Conservation (phyloP, 2,329 filamentous ascomycete species). For the Thielaviopsis ethacetica region DNA sequence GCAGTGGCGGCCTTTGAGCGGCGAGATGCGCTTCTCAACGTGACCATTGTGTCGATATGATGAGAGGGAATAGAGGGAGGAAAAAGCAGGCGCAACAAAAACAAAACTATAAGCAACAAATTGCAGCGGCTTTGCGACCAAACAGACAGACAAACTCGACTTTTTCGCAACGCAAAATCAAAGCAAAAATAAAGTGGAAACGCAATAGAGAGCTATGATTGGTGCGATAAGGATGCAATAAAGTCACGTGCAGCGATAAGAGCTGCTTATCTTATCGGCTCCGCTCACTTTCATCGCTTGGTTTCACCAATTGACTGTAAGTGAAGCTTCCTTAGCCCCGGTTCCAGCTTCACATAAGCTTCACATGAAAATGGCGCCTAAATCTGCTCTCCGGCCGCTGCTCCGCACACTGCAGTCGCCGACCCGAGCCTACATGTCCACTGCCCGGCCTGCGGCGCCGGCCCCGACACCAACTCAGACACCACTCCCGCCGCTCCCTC, state of each 20-base stretch:
- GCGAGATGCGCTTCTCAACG: not conserved
- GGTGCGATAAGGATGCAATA: not conserved
- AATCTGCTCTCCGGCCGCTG: not conserved
- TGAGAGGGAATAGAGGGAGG: slow-evolving; percentile 17
- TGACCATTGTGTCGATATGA: not conserved
- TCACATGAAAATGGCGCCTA: not conserved
- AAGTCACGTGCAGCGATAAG: not conserved
- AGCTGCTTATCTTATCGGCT: not conserved
- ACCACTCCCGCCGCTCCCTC: not conserved
- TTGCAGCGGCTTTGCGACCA: not conserved
- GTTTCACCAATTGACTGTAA: not conserved
- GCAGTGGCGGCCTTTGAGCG: not conserved
- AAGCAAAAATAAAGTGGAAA: not conserved
- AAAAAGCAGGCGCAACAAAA: slow-evolving; percentile 15
- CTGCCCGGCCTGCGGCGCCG: not conserved
- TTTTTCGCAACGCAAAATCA: not conserved
- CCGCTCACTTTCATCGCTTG: not conserved
- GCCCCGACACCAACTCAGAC: not conserved
- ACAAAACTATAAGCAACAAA: not conserved
- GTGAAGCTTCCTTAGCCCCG: not conserved
- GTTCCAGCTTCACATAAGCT: not conserved
- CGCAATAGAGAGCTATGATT: not conserved
- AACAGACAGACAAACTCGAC: not conserved
- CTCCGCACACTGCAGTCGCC: not conserved
- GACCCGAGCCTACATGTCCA: not conserved